Base-by-base conservation (phyloP, 2,329 filamentous ascomycete genomes). In the Aspergillus ibericus region DNA sequence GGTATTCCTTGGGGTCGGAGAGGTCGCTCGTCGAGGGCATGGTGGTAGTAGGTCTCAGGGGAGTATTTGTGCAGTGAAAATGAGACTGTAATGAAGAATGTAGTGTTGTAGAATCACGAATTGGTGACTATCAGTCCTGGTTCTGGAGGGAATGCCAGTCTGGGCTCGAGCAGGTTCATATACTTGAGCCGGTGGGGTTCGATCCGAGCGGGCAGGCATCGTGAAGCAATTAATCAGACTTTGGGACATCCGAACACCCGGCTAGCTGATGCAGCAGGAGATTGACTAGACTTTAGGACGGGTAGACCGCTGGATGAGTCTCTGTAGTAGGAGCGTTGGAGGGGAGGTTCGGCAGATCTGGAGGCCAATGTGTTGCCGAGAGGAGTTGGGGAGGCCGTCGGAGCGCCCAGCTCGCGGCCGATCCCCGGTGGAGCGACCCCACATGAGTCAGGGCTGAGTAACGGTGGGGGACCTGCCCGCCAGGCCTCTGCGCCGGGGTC, bases 1-100 rank as follows among this genome's bases (percentile, higher is more conserved):
- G 79, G 62, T 82, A 82, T 44, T 82, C 78, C 42, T 69, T 36
- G 47, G 71, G 68, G 53, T 71, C 68, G 2, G 70, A 57, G 8
- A 71, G 58, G 2, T 60, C 60, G 25, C 59, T 63, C 50, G 63
- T 66, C 9, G 69, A 70, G 60, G 64, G 59, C 68, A 72, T 72
- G 34, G 15, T 68, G 53, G 40, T 49, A 48, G 27, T 51, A 22
- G 22, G 20, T 10, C 35, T 25, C 42, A 36, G 9, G 27, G 35
- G n/a, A 49, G 49, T 4, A 47, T 8, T 7, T 47, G 32, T 6
- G 18, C 2, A 15, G 38, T 6, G 29, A 38, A 16, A 40, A 4
- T 4, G 36, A 16, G 4, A 4, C 18, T 34, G 44, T 13, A 27
- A n/a, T 25, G 29, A 34, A 3, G 16, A 32, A 29, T 16, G 20